Evolutionary conservation across 345 rosid genomes (phyloP).

Genomic region (Excoecaria cochinchinensis): DNA sequence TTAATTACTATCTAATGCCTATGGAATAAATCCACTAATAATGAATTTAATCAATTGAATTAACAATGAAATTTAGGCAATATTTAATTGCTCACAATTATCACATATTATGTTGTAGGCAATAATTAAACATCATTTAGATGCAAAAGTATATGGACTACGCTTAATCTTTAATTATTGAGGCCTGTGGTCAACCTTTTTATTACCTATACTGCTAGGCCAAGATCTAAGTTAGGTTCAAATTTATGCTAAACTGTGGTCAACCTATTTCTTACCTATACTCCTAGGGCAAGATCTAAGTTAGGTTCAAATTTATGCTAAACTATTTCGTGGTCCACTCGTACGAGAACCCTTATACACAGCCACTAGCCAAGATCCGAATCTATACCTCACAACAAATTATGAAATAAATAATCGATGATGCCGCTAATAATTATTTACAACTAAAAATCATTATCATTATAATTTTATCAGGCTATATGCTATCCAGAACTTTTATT

Average conservation of each 20-base stretch:
- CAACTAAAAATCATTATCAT: neutral
- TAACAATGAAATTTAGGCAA: neutral
- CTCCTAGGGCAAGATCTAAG: neutral
- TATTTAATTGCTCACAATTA: neutral
- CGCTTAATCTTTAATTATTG: neutral
- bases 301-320: neutral
- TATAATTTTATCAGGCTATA: neutral
- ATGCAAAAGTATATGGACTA: neutral
- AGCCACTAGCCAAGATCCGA: neutral
- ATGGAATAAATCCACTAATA: too few relatives aligned
- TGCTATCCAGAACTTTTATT: too few relatives aligned
- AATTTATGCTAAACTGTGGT: neutral
- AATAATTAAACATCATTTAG: neutral
- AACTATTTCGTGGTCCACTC: neutral
- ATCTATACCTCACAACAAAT: neutral
- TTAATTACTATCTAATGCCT: too few relatives aligned
- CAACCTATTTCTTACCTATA: neutral
- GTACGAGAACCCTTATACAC: neutral
- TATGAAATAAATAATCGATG: neutral
- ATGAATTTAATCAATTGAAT: too few relatives aligned
- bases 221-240: neutral
- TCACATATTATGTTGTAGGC: neutral
- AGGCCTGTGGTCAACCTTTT: conserved; percentile 4
- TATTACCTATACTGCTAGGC: neutral
- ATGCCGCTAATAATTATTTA: neutral